Base-by-base conservation (phyloP, 2,329 filamentous ascomycete species). In the Knufia fluminis region DNA sequence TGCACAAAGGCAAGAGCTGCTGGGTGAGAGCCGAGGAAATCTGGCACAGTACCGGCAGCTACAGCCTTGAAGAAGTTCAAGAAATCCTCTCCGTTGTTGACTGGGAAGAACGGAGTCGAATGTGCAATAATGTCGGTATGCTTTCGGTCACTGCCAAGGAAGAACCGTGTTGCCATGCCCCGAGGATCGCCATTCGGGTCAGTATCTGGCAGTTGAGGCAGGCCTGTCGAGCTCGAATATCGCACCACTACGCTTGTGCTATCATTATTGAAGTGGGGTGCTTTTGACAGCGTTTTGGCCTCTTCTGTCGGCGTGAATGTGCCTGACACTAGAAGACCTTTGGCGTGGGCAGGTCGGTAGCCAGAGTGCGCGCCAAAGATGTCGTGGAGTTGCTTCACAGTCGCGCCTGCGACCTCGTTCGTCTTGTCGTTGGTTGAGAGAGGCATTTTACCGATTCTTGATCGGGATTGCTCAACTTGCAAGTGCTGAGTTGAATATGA, bases 91-190 rank as follows among this genome's bases (percentile, higher is more conserved):
- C 75, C 75, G 0, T 72, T 77, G 31, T 69, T 65, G 0, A 68
- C 69, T 0, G 77, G 76, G 61, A 80, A 79, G 60, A 66, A 70
- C 1, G 70, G 66, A 1, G 72, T 74, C 1, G 70, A 74, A 61
- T 80, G 76, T 0, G 68, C 62, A 45, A 80, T 64, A 55, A 80
- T 74, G 57, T 81, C 77, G 1, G 76, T 79, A 61, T 80, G 77
- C 40, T 66, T 66, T 12, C 69, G 65, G 4, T 57, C 55, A 32
- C 60, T 52, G 9, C 63, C 61, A 2, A 76, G 66, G 16, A 68
- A 55, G 60, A 78, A 77, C 1, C 75, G 71, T 26, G 76, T 59
- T 2, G 66, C 74, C 3, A 77, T 60, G 20, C 74, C 74, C 4
- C 69, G 69, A 0, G 75, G 74, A 51, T 72, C 71, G 53, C 70